Conservation (phyloP, 2,329 filamentous ascomycete species). For the Verticillium isaacii region DNA sequence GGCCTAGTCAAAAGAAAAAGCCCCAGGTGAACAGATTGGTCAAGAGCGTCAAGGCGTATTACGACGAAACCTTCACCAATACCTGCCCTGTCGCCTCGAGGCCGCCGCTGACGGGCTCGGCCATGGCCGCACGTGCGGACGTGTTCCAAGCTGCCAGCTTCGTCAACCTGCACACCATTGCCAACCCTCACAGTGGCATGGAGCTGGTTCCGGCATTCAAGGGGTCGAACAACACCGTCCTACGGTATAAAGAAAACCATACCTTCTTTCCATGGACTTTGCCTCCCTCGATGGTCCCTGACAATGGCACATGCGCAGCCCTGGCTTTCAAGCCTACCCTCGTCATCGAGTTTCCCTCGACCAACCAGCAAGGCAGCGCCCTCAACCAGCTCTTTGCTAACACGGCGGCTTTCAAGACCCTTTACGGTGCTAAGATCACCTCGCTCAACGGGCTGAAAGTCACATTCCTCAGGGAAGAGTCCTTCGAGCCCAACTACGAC, state of each 20-base stretch:
- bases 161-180: slow-evolving; percentile 74
- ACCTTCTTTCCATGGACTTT: slow-evolving; percentile 93
- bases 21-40: slow-evolving; percentile 7
- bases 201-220: slow-evolving; percentile 29
- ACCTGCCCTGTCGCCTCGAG: slow-evolving; percentile 60
- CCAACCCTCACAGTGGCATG: slow-evolving; percentile 51
- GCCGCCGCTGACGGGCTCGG: slow-evolving; percentile 68
- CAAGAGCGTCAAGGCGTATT: slow-evolving; percentile 27
- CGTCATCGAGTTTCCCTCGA: slow-evolving; percentile 55
- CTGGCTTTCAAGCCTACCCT: slow-evolving; percentile 69
- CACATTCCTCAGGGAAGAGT: slow-evolving; percentile 62
- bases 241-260: slow-evolving; percentile 60
- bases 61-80: slow-evolving; percentile 43
- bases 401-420: slow-evolving; percentile 15
- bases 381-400: slow-evolving; percentile 40
- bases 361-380: slow-evolving; percentile 20
- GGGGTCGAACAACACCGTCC: slow-evolving; percentile 40
- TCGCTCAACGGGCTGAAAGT: slow-evolving; percentile 55
- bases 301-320: slow-evolving; percentile 70
- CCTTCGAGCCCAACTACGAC: slow-evolving; percentile 28
- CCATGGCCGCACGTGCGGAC: slow-evolving; percentile 72
- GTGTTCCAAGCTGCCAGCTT: slow-evolving; percentile 86
- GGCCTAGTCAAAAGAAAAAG: slow-evolving; percentile 2
- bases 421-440: slow-evolving; percentile 20
- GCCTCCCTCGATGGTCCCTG: slow-evolving; percentile 67